Conservation (phyloP, 768 basidiomycete species). For the Suillus spraguei region DNA sequence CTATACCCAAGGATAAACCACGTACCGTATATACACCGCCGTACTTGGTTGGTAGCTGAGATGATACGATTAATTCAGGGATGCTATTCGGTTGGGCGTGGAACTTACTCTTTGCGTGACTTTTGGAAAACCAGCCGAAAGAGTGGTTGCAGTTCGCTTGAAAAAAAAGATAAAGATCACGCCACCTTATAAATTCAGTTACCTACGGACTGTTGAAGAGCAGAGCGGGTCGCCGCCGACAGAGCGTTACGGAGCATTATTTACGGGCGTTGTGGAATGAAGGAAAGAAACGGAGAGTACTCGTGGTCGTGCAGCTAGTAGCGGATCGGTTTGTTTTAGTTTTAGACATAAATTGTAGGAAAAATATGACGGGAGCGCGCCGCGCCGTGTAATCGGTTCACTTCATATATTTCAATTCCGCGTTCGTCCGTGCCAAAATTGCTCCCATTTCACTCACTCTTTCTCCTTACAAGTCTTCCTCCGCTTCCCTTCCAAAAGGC, state of each 20-base stretch:
- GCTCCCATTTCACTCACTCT: constrained; percentile 7
- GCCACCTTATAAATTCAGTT: constrained; percentile 2
- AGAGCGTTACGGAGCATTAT: constrained; percentile 71
- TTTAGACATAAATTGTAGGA: constrained; percentile 10
- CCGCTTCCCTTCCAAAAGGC: constrained; percentile 31
- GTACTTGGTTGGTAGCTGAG: constrained; percentile 84
- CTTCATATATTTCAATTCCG: constrained; percentile 9
- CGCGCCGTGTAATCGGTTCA: constrained; percentile 10
- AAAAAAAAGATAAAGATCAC: constrained; percentile 11
- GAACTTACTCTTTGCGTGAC: constrained; percentile 66
- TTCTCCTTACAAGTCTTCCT: constrained; percentile 23
- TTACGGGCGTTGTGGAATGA: constrained; percentile 40
- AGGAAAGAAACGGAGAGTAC: constrained; percentile 32
- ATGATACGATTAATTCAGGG: constrained; percentile 16
- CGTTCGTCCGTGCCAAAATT: constrained; percentile 18
- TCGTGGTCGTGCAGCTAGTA: not conserved
- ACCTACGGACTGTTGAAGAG: constrained; percentile 53
- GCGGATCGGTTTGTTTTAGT: constrained; percentile 6
- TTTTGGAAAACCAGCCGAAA: constrained; percentile 78
- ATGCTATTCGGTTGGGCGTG: not conserved
- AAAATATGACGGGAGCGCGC: not conserved
- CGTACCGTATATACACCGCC: constrained; percentile 88
- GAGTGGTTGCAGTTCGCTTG: constrained; percentile 73
- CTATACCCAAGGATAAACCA: constrained; percentile 6
- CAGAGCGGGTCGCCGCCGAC: constrained; percentile 56